These are phyloP conservation scores for Neurospora sp. DNA, from an alignment of 495 filamentous ascomycete genomes.

Conservation along the genomic window DNA sequence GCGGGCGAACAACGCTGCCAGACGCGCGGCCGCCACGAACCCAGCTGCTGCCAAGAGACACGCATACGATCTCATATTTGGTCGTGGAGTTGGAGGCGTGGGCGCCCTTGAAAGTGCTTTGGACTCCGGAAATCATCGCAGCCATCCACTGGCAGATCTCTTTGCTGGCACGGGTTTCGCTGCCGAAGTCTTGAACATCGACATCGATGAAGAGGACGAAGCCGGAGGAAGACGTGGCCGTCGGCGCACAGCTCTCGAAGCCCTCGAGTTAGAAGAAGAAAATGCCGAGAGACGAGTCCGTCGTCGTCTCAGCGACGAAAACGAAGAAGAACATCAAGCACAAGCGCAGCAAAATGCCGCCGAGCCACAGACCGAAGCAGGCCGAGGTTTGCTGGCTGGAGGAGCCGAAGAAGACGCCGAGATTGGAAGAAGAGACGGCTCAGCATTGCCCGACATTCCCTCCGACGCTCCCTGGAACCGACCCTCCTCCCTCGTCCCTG, in stretches of 20 bases:
- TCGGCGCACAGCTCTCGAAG: slow-evolving; percentile 12
- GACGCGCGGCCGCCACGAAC: slow-evolving; percentile 4
- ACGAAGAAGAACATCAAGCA: slow-evolving; percentile 11
- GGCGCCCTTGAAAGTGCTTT: slow-evolving; percentile 20
- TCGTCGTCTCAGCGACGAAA: slow-evolving; percentile 17
- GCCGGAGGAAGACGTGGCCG: slow-evolving; percentile 5
- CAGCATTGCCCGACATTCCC: slow-evolving; percentile 27
- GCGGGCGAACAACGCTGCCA: slow-evolving; percentile 23
- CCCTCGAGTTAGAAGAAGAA: slow-evolving; percentile 16
- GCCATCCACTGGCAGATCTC: slow-evolving; percentile 24
- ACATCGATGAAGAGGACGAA: slow-evolving; percentile 11
- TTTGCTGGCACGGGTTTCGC: slow-evolving; percentile 31
- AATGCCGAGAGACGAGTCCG: slow-evolving; percentile 17
- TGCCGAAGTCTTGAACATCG: slow-evolving; percentile 14
- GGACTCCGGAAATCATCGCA: slow-evolving; percentile 4
- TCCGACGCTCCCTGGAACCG: slow-evolving; percentile 39
- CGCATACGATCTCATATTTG: slow-evolving; percentile 34
- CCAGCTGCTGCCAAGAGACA: slow-evolving; percentile 32
- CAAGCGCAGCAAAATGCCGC: slow-evolving; percentile 3
- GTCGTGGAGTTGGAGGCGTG: slow-evolving; percentile 30
- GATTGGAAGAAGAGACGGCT: slow-evolving; percentile 26
- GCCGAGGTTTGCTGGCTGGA: not conserved
- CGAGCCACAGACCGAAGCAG: not conserved
- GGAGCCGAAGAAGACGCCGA: slow-evolving; percentile 22
- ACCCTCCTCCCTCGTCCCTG: slow-evolving; percentile 28